Percentiles rank a stretch among this genome's conserved stretches.
phyloP scores from a whole-genome alignment of 2,329 filamentous ascomycete genomes.

The Zopfia rhizophila region DNA sequence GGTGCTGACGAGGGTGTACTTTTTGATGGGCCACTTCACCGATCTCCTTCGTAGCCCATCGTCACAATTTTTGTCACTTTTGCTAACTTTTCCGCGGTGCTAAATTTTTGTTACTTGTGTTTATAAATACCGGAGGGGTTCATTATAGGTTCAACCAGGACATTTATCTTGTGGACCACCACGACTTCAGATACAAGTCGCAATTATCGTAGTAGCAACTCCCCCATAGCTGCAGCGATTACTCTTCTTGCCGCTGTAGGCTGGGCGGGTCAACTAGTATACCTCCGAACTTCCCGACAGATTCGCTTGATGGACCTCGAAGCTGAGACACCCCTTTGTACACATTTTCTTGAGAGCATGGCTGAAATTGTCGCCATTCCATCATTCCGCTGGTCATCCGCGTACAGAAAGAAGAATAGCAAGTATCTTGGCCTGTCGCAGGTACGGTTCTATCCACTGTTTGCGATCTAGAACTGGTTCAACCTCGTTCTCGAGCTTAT shows the following conservation, averaged over 20 bases:
- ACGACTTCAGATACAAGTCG: constrained; percentile 59
- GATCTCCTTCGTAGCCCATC: no score
- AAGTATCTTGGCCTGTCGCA: constrained; percentile 84
- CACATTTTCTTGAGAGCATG: constrained; percentile 94
- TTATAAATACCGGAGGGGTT: constrained; percentile 25
- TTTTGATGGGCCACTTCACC: no score
- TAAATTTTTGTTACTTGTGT: constrained; percentile 26
- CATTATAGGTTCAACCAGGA: constrained; percentile 56
- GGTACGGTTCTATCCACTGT: constrained; percentile 90
- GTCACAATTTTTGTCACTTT: background rate
- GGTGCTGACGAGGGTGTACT: no score
- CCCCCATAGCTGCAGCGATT: constrained; percentile 78
- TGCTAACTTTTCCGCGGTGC: constrained; percentile 8
- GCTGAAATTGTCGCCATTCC: constrained; percentile 91
- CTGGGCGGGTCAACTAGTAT: constrained; percentile 92
- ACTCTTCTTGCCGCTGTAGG: constrained; percentile 81
- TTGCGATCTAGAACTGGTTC: constrained; percentile 91
- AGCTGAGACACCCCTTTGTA: constrained; percentile 90
- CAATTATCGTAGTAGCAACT: constrained; percentile 79
- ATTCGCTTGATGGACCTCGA: constrained; percentile 92
- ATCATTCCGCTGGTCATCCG: constrained; percentile 89
- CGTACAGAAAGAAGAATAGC: constrained; percentile 84
- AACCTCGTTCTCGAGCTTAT: constrained; percentile 92
- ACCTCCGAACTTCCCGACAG: constrained; percentile 89
- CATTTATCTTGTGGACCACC: constrained; percentile 52